phyloP scores from a whole-genome alignment of 495 filamentous ascomycete species.

The Podospora sp. region DNA sequence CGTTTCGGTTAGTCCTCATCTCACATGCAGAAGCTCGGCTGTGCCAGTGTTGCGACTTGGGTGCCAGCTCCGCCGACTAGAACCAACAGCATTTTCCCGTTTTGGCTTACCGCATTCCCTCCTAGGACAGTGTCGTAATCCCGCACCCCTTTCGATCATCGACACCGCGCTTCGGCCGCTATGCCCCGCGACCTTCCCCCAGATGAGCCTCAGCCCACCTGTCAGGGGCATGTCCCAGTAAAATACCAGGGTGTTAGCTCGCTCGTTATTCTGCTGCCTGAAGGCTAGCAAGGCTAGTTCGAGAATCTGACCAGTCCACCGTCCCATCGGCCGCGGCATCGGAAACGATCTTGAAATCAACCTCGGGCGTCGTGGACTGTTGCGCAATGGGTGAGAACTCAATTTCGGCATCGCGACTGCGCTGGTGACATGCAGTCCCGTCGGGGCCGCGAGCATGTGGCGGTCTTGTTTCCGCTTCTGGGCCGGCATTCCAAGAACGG shows the following conservation, averaged over 20 bases:
- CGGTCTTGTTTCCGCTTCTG: neutral
- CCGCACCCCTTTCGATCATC: neutral
- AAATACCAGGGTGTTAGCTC: neutral
- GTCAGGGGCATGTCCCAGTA: neutral
- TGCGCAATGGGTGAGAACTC: conserved; percentile 16
- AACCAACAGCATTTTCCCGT: conserved; percentile 1
- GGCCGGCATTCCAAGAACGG: neutral
- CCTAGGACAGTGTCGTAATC: conserved; percentile 1
- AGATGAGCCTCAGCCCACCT: conserved; percentile 10
- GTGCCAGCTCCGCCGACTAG: neutral
- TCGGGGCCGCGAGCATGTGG: neutral
- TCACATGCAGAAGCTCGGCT: conserved; percentile 15
- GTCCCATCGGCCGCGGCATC: conserved; percentile 11
- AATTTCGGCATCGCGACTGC: conserved; percentile 14
- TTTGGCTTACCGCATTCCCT: conserved; percentile 7
- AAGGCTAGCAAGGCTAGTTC: conserved; percentile 5
- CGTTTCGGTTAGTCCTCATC: neutral
- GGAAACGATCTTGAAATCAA: conserved; percentile 13
- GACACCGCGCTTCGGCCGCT: neutral
- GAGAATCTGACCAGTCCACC: neutral
- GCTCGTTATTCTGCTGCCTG: conserved; percentile 27
- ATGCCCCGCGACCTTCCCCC: neutral
- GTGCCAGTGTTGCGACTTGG: conserved; percentile 11
- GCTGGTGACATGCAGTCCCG: conserved; percentile 8
- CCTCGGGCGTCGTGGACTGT: neutral